Conservation (phyloP, 306 rosid species). For the Castanea crenata region DNA sequence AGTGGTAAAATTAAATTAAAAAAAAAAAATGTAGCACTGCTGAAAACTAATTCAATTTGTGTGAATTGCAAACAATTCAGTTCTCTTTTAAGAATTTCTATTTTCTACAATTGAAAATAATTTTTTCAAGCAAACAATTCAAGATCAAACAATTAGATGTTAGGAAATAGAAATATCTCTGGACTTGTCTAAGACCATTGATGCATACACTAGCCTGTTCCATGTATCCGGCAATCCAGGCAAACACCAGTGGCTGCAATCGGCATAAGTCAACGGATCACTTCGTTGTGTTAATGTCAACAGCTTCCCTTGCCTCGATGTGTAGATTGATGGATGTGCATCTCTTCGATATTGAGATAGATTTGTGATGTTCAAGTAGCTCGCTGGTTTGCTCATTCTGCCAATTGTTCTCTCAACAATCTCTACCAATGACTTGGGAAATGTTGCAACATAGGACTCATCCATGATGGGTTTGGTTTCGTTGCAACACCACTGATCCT, state of each 20-base stretch:
- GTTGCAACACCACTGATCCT: conserved; percentile 40
- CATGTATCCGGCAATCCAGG: conserved; percentile 53
- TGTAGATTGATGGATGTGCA: conserved; percentile 32
- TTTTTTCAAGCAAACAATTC: no score
- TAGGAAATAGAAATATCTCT: conserved; percentile 10
- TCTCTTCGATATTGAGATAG: conserved; percentile 32
- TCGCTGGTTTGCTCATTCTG: conserved; percentile 30
- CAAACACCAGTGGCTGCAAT: conserved; percentile 53
- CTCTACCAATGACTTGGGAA: conserved; percentile 4
- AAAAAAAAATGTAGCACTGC: no score
- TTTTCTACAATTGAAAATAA: no score
- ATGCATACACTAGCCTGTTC: conserved; percentile 42
- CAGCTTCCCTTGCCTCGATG: conserved; percentile 15
- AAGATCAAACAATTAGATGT: neutral
- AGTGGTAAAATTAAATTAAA: no score
- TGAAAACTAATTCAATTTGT: no score
- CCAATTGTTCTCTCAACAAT: conserved; percentile 29
- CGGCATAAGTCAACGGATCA: conserved; percentile 12
- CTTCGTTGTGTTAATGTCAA: neutral
- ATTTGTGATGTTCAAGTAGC: conserved; percentile 42
- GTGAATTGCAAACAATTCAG: no score
- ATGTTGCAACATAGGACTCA: conserved; percentile 11
- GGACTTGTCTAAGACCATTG: conserved; percentile 6
- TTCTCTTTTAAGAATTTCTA: no score
- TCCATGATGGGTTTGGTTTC: conserved; percentile 23